These are phyloP conservation scores for Yamadazyma oceani DNA, from an alignment of 1,139 yeast species.

Conservation along the genomic window DNA sequence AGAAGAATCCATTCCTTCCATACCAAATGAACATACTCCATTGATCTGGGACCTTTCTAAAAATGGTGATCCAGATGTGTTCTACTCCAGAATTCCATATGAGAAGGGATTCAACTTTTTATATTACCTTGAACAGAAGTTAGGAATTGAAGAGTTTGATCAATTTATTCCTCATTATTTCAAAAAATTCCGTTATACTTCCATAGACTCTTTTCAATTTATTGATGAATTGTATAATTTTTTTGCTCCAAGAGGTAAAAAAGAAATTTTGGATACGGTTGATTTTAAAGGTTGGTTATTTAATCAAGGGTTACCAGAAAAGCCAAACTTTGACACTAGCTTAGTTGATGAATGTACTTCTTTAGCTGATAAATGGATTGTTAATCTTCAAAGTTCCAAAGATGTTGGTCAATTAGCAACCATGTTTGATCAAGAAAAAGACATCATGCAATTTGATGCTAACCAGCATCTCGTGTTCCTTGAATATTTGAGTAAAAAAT, in stretches of 20 bases:
- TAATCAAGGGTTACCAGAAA: slow-evolving; percentile 31
- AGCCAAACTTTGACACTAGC: slow-evolving; percentile 30
- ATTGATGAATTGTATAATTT: slow-evolving; percentile 31
- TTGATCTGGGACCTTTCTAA: slow-evolving; percentile 30
- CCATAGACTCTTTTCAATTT: slow-evolving; percentile 33
- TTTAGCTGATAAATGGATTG: slow-evolving; percentile 29
- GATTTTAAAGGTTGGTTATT: slow-evolving; percentile 58
- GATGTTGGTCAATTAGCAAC: slow-evolving; percentile 4
- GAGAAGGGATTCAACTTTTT: slow-evolving; percentile 39
- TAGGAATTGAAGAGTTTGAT: slow-evolving; percentile 34
- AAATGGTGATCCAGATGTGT: slow-evolving; percentile 33
- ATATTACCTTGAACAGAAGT: slow-evolving; percentile 26
- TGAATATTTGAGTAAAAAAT: slow-evolving; percentile 28
- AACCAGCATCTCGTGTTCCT: slow-evolving; percentile 38
- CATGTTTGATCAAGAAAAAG: slow-evolving; percentile 19
- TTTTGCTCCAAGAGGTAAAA: slow-evolving; percentile 66
- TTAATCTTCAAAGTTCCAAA: slow-evolving; percentile 10
- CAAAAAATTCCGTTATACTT: slow-evolving; percentile 28
- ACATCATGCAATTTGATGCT: slow-evolving; percentile 27
- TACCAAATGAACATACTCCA: slow-evolving; percentile 23
- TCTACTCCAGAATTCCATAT: slow-evolving; percentile 36
- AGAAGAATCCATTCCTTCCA: slow-evolving; percentile 22
- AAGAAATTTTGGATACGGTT: slow-evolving; percentile 73
- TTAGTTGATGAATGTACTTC: slow-evolving; percentile 32
- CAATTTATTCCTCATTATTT: slow-evolving; percentile 35